phyloP scores from a whole-genome alignment of 441 rosid genomes.

The Pelargonium myrrhifolium region DNA sequence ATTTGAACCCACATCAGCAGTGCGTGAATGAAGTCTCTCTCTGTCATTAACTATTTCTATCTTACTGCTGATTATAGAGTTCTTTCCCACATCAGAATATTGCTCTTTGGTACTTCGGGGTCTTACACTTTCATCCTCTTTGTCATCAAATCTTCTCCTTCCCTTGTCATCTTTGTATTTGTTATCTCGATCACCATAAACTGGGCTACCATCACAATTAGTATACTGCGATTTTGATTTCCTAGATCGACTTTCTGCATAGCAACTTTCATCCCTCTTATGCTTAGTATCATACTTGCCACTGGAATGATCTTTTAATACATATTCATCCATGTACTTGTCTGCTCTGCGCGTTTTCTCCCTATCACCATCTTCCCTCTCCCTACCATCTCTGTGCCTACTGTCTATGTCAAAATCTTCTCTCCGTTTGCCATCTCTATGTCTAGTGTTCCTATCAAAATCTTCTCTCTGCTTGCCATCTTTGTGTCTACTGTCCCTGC shows the following conservation, averaged over 20 bases:
- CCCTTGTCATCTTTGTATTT: conserved; percentile 1
- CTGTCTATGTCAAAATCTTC: not conserved
- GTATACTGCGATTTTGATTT: conserved; percentile 1
- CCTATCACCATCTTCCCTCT: conserved; percentile 4
- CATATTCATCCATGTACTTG: conserved; percentile 1
- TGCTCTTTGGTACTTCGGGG: not conserved
- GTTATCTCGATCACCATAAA: conserved; percentile 2
- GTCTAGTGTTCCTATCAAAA: not conserved
- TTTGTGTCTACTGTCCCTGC: not conserved
- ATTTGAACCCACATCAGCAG: not conserved
- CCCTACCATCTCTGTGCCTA: not conserved
- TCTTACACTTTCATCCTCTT: conserved; percentile 1
- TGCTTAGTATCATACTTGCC: conserved; percentile 5
- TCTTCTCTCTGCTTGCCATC: conserved; percentile 1
- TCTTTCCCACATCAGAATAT: conserved; percentile 1
- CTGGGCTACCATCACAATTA: not conserved
- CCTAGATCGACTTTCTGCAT: not conserved
- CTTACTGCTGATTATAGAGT: conserved; percentile 5
- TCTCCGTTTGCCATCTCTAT: not conserved
- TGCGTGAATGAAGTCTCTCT: not conserved
- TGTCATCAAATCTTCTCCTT: not conserved
- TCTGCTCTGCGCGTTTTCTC: conserved; percentile 1
- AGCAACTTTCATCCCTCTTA: conserved; percentile 3
- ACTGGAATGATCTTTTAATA: not conserved
- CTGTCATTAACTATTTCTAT: not conserved